Base-by-base conservation (phyloP, 23 red algal genomes). In the Gracilaria vermiculophylla region DNA sequence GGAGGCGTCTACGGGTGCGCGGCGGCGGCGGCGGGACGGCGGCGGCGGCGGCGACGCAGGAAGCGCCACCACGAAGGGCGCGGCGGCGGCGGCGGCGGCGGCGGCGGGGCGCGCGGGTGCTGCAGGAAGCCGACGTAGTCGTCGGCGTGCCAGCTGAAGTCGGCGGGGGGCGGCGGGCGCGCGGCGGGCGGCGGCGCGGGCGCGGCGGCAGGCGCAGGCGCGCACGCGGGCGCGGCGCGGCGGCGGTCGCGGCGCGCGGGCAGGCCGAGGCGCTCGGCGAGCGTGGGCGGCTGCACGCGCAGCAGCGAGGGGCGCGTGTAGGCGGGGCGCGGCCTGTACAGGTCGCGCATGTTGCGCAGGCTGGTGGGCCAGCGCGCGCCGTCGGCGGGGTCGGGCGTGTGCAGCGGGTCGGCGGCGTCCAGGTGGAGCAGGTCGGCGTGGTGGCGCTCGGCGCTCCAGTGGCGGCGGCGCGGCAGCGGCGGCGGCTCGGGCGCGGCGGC, bases 111-210 rank as follows among this genome's bases (percentile, higher is more conserved):
- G 44, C 47, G 67, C 11, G 7, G 55, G 6, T 24, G 20, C 67
- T 24, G 23, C 42, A 73, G 20, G 20, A 73, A 73, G 39, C 67
- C 67, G 20, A 73, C 67, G 37, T 73, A 73, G 67, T 73, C 67
- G 32, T 73, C 67, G 2, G 67, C 67, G 40, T 73, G 35, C 14
- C 67, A 48, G 67, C 39, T 45, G 28, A 48, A 23, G 19, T 73
- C n/a, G n/a, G n/a, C n/a, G n/a, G n/a, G n/a, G n/a, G 39, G 2
- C 47, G 37, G 3, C 17, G 13, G 17, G 32, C 28, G 8, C 20
- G 36, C 42, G 4, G 37, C 40, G 32, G 36, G 3, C 9, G 4
- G 35, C 15, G n/a, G 12, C 35, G 34, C 36, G 16, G 12, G 23
- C 24, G n/a, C 5, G 21, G 23, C 1, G 23, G 55, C 1, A 13